phyloP scores from a whole-genome alignment of 1,284 basidiomycete species.

The Heliocybe sulcata region DNA sequence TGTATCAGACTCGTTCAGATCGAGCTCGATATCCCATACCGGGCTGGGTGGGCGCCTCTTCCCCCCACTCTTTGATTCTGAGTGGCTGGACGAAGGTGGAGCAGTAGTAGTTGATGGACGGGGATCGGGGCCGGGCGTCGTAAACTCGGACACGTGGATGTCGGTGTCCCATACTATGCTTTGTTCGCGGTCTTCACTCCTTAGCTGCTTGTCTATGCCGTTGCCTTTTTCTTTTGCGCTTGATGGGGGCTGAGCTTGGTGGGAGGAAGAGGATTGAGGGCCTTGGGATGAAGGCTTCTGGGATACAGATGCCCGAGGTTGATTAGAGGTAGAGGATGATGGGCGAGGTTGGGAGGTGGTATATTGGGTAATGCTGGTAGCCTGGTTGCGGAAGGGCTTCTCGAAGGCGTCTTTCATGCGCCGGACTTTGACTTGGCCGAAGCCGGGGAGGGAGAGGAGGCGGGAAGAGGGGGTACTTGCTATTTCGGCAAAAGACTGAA shows the following conservation, averaged over 20 bases:
- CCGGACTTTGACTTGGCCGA: slow-evolving; percentile 92
- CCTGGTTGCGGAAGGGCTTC: slow-evolving; percentile 63
- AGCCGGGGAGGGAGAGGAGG: slow-evolving; percentile 82
- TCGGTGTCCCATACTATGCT: slow-evolving; percentile 33
- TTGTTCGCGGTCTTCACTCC: slow-evolving; percentile 12
- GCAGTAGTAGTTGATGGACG: slow-evolving; percentile 7
- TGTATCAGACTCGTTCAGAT: slow-evolving; percentile 27
- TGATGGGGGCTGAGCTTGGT: no score
- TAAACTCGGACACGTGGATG: slow-evolving; percentile 24
- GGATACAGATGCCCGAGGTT: no score
- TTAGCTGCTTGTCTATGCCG: slow-evolving; percentile 9
- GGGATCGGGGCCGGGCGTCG: slow-evolving; percentile 11
- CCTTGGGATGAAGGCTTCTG: no score
- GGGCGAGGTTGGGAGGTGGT: slow-evolving; percentile 1
- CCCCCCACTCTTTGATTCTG: no score
- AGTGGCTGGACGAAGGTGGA: no score
- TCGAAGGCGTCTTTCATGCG: slow-evolving; percentile 75
- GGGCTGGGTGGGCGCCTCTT: slow-evolving; percentile 31
- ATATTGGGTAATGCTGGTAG: slow-evolving; percentile 39
- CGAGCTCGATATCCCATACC: slow-evolving; percentile 56
- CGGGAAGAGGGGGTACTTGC: slow-evolving; percentile 68
- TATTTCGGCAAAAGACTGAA: slow-evolving; percentile 80
- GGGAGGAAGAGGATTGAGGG: no score
- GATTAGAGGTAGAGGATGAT: no score
- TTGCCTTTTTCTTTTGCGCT: slow-evolving; percentile 6